These are phyloP conservation scores for Kazachstania africana DNA, from an alignment of 805 yeast genomes.

Conservation along the genomic window DNA sequence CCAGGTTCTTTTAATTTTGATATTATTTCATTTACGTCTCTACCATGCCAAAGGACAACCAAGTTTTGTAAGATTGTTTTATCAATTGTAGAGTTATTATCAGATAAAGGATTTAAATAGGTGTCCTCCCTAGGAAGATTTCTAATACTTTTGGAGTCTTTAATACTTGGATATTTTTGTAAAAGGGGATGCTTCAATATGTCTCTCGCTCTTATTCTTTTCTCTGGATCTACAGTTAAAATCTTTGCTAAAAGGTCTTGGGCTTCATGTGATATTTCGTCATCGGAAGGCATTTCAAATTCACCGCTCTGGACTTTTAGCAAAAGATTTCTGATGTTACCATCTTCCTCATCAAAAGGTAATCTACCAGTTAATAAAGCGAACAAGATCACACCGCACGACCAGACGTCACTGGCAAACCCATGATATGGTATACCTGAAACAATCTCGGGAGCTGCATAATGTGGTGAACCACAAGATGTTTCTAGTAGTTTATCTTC, in stretches of 20 bases:
- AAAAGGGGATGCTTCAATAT: slow-evolving; percentile 75
- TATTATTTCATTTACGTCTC: slow-evolving; percentile 40
- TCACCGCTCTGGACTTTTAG: slow-evolving; percentile 86
- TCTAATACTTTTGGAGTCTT: slow-evolving; percentile 25
- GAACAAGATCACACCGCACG: slow-evolving; percentile 90
- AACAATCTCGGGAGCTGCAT: slow-evolving; percentile 96
- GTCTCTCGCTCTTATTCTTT: slow-evolving; percentile 67
- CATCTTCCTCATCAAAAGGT: slow-evolving; percentile 82
- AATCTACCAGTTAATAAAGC: slow-evolving; percentile 90
- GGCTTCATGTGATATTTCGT: slow-evolving; percentile 71
- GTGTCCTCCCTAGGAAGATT: slow-evolving; percentile 31
- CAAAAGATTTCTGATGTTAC: slow-evolving; percentile 75
- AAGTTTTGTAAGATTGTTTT: slow-evolving; percentile 63
- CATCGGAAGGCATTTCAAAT: slow-evolving; percentile 69
- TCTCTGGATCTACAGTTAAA: slow-evolving; percentile 70
- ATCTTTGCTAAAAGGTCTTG: slow-evolving; percentile 72
- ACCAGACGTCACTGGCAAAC: slow-evolving; percentile 95
- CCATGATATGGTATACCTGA: slow-evolving; percentile 94
- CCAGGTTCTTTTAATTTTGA: slow-evolving; percentile 41
- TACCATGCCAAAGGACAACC: slow-evolving; percentile 75
- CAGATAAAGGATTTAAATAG: slow-evolving; percentile 27
- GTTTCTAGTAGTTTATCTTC: slow-evolving; percentile 77
- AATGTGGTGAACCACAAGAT: slow-evolving; percentile 96
- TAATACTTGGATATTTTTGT: slow-evolving; percentile 46
- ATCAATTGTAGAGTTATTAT: slow-evolving; percentile 40